Evolutionary conservation across 257 asterid genomes (phyloP), one percentile per base, ranked within the genome.

Genomic region (Solanum arcanum): DNA sequence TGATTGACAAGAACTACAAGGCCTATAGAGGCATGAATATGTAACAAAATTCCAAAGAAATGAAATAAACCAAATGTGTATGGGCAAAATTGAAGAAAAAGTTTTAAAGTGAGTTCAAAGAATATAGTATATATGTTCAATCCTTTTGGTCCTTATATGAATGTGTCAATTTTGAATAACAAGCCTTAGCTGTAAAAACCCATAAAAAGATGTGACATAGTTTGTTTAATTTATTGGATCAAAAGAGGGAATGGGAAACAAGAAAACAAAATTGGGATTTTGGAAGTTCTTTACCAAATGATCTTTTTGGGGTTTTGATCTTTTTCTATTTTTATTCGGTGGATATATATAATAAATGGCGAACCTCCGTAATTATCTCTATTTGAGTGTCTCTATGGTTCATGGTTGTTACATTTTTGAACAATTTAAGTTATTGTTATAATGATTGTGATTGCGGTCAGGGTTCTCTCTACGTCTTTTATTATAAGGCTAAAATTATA

Each of bases 141-240:
- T 87, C 78, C 78, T 88, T 78, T 94, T 93, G 97, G 95, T 90
- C 96, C 96, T 92, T 92, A 90, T 97, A 93, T 92, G 89, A 91
- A 86, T 92, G 93, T 91, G 94, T 88, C 97, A 88, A 89, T 88
- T 92, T 91, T 89, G 91, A 89, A 90, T 94, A 87, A 92, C 95
- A 94, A 94, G 85, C 88, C 94, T 94, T 93, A 96, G 98, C 98
- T 94, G 98, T 92, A 91, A 93, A 89, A 94, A 92, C 90, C 93
- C 95, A 91, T 92, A 89, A 83, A 72, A 89, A 92, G 95, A 94
- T 91, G 95, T 92, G 98, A 89, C 98, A 96, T 98, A 93, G 91
- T 91, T 95, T 96, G 98, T 95, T 9, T 41, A 72, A 33, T 72
- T 89, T 90, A 0, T 69, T 60, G 91, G 91, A 91, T 91, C 90